A percentile compares a stretch with the other conserved stretches of the same genome.
phyloP scores from a whole-genome alignment of 306 rosid species.

The Clitoria ternatea region DNA sequence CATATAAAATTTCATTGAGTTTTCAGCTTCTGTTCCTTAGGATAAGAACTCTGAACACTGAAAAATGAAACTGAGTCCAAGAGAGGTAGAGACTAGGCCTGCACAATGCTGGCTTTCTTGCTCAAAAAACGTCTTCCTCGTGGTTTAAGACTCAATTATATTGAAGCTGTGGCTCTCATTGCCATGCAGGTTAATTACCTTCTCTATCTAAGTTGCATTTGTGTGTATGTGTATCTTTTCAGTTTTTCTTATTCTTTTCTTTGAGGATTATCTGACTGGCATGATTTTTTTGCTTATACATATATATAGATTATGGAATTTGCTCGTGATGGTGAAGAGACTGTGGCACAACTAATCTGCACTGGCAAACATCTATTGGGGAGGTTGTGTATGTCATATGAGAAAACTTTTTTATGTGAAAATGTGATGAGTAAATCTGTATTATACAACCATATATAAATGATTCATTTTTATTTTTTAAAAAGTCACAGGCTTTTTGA shows the following conservation, averaged over 20 bases:
- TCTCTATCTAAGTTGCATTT: background rate
- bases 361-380: constrained; percentile 59
- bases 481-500: too few relatives aligned
- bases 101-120: constrained; percentile 67
- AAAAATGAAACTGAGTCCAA: constrained; percentile 58
- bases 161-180: constrained; percentile 73
- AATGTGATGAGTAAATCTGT: too few relatives aligned
- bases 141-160: constrained; percentile 57
- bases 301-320: constrained; percentile 64
- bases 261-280: background rate
- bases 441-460: too few relatives aligned
- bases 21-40: background rate
- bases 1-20: background rate
- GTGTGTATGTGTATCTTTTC: too few relatives aligned
- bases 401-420: too few relatives aligned
- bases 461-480: too few relatives aligned
- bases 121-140: constrained; percentile 91
- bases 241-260: background rate
- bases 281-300: background rate
- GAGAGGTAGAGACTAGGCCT: constrained; percentile 57
- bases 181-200: constrained; percentile 48
- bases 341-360: constrained; percentile 66
- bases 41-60: background rate
- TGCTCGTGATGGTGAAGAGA: constrained; percentile 61
- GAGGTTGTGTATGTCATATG: constrained; percentile 42